Percentiles rank a stretch among this genome's conserved stretches.
phyloP scores from a whole-genome alignment of 2,329 filamentous ascomycete species.

The Aureobasidium sp. region DNA sequence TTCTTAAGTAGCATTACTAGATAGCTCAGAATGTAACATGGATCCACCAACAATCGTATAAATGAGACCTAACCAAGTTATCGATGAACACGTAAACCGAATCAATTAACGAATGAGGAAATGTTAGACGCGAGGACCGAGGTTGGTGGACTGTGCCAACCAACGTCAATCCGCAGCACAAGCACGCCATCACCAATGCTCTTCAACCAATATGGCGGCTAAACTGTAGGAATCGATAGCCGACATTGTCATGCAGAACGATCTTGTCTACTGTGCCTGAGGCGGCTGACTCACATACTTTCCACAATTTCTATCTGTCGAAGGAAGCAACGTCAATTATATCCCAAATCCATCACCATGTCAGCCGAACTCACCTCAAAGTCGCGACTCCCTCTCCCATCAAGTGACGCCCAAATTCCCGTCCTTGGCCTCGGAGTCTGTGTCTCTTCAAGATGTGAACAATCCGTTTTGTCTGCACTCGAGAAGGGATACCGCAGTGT shows the following conservation, averaged over 20 bases:
- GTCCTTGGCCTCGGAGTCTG: slow-evolving; percentile 62
- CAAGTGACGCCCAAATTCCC: slow-evolving; percentile 46
- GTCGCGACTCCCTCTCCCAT: slow-evolving; percentile 30
- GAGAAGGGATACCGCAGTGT: slow-evolving; percentile 50
- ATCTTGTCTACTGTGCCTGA: not conserved
- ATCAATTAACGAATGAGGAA: not conserved
- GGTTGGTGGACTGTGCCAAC: not conserved
- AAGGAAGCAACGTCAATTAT: not conserved
- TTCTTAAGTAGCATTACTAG: not conserved
- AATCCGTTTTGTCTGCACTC: slow-evolving; percentile 48
- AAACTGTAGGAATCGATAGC: not conserved
- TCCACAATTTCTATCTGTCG: not conserved
- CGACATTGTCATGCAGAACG: not conserved
- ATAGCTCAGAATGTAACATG: not conserved
- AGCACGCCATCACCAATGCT: not conserved
- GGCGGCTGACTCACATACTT: slow-evolving; percentile 3
- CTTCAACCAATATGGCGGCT: not conserved
- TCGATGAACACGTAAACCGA: not conserved
- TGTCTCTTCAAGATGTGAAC: slow-evolving; percentile 46
- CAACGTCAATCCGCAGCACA: slow-evolving; percentile 1
- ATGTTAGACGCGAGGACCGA: not conserved
- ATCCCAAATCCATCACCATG: not conserved
- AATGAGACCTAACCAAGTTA: not conserved
- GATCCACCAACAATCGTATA: not conserved
- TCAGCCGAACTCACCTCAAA: not conserved